A percentile compares a stretch with the other conserved stretches of the same genome.
phyloP scores from a whole-genome alignment of 164 flowering plant species.

The Piper longum region DNA sequence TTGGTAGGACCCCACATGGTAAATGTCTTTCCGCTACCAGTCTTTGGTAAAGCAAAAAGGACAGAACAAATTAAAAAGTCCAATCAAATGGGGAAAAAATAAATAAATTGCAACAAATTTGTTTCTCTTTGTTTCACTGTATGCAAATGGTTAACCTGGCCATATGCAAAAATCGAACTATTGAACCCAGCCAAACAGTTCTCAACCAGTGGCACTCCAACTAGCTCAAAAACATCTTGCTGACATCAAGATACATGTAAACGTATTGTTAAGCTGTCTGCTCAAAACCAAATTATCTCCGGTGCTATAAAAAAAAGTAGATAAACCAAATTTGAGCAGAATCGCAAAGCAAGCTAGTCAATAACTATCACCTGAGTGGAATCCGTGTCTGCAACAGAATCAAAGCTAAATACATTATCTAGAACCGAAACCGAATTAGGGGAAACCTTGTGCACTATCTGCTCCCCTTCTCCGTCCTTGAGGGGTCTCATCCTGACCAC shows the following conservation, averaged over 20 bases:
- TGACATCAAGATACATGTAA: slow-evolving; percentile 11
- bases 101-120: too few relatives aligned
- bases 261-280: background rate
- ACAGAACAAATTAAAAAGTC: too few relatives aligned
- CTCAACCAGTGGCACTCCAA: slow-evolving; percentile 41
- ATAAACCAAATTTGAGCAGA: background rate
- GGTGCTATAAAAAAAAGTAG: background rate
- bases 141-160: slow-evolving; percentile 45
- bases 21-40: slow-evolving; percentile 95
- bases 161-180: slow-evolving; percentile 96
- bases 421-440: slow-evolving; percentile 51
- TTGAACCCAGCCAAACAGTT: slow-evolving; percentile 64
- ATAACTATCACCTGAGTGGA: slow-evolving; percentile 51
- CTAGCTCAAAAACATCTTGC: slow-evolving; percentile 72
- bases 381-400: slow-evolving; percentile 58
- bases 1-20: slow-evolving; percentile 98
- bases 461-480: slow-evolving; percentile 63
- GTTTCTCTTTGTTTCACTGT: too few relatives aligned
- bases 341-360: background rate
- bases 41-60: slow-evolving; percentile 22
- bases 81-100: too few relatives aligned
- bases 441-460: slow-evolving; percentile 48
- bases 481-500: slow-evolving; percentile 78
- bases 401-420: slow-evolving; percentile 71
- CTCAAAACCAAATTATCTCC: background rate